Conservation (phyloP, 805 yeast genomes). For the Cyberlindnera veronae region DNA sequence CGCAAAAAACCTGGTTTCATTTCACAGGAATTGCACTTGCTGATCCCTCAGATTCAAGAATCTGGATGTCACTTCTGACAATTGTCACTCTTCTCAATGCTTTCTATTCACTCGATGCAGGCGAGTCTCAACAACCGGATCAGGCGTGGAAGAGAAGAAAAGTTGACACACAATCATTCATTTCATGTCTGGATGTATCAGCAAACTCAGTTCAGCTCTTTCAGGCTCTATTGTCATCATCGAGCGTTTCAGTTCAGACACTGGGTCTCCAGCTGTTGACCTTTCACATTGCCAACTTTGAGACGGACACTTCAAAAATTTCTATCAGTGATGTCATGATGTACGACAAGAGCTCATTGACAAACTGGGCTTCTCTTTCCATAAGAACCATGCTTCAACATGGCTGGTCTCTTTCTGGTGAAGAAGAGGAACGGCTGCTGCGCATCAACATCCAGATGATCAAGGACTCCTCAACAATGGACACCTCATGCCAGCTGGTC, state of each 20-base stretch:
- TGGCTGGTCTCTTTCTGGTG: constrained; percentile 19
- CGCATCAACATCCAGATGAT: constrained; percentile 34
- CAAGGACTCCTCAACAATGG: constrained; percentile 23
- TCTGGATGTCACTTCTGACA: constrained; percentile 43
- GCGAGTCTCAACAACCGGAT: background rate
- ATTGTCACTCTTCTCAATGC: constrained; percentile 29
- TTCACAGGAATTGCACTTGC: constrained; percentile 17
- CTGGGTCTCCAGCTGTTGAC: constrained; percentile 30
- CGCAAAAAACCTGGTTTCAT: constrained; percentile 25
- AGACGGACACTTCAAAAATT: constrained; percentile 3
- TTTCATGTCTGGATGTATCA: constrained; percentile 22
- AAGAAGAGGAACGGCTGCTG: constrained; percentile 23
- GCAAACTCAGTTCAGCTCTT: constrained; percentile 30
- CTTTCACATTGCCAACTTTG: constrained; percentile 23
- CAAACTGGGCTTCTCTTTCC: constrained; percentile 21
- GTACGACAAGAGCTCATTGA: constrained; percentile 12
- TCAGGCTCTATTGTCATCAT: no score
- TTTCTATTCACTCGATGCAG: constrained; percentile 4
- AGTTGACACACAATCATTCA: constrained; percentile 25
- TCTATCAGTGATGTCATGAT: constrained; percentile 7
- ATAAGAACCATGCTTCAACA: constrained; percentile 17
- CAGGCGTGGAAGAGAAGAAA: constrained; percentile 29
- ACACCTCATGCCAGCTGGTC: constrained; percentile 25
- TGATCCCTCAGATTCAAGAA: constrained; percentile 11
- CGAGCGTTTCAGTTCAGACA: constrained; percentile 9